Base-by-base conservation (phyloP, 1,284 basidiomycete genomes). In the Ustilago esculenta region DNA sequence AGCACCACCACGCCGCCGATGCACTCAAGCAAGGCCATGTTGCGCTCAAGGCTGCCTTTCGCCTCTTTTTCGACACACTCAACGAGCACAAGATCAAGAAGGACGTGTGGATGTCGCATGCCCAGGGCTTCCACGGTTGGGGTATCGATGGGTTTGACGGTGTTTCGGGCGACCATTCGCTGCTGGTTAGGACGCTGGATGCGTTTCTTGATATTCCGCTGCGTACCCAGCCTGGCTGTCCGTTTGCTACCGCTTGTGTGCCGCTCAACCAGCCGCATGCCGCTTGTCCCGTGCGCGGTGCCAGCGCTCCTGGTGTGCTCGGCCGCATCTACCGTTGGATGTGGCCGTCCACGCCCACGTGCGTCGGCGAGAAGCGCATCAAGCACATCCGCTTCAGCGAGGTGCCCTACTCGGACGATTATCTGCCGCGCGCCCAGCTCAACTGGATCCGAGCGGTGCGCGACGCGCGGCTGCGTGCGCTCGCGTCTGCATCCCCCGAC, bases 121-220 rank as follows among this genome's bases (percentile, higher is more conserved):
- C 66, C 1, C 66, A 69, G 27, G 66, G 66, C 6, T 69, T 69
- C 51, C 66, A 69, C 44, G 66, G 66, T 35, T 69, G 66, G 66
- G 66, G 66, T 9, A 53, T 69, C 4, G 66, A 69, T 20, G 66
- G 59, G 25, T 69, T 58, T 52, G 66, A 69, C 30, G 66, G 66
- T 39, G 66, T 69, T 17, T 69, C 66, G 14, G 66, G 66, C 17
- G 66, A 69, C 27, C 66, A 69, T 39, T 63, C 59, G 42, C 47
- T 69, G 7, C 50, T 69, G 12, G 63, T 69, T 39, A 36, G 66
- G 17, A 69, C 66, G 2, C 15, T 69, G 32, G 66, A 69, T 41
- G 58, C 66, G 0, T 55, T 69, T 2, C 45, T 69, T 29, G 66
- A 69, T 29, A 58, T 69, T 51, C 66, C 66, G 1, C 37, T 69